Evolutionary conservation across 2,329 filamentous ascomycete species (phyloP).

Genomic region (Epichloe amarillans): DNA sequence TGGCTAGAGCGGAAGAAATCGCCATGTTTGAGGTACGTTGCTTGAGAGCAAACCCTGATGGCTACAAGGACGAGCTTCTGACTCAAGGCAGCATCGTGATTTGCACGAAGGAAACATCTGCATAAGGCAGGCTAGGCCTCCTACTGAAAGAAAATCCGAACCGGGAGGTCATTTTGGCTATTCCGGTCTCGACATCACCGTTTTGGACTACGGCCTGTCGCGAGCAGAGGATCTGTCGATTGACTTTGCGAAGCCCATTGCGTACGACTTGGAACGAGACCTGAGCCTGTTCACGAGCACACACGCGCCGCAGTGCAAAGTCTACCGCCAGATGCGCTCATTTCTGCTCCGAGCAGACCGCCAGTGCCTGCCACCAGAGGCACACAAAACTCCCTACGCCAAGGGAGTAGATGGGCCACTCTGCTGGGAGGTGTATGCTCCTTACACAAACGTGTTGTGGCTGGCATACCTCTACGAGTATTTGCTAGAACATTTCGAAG

Average conservation of each 20-base stretch:
- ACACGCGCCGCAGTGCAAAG: conserved; percentile 44
- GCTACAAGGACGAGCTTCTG: conserved; percentile 1
- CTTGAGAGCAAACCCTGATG: neutral
- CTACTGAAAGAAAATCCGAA: conserved; percentile 18
- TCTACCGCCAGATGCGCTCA: conserved; percentile 50
- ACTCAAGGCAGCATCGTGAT: conserved; percentile 40
- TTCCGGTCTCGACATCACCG: conserved; percentile 49
- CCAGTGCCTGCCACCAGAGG: conserved; percentile 32
- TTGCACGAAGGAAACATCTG: conserved; percentile 54
- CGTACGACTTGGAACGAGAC: conserved; percentile 47
- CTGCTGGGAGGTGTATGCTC: conserved; percentile 40
- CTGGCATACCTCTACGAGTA: conserved; percentile 48
- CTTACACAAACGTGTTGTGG: conserved; percentile 55
- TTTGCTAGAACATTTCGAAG: conserved; percentile 32
- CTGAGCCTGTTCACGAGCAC: conserved; percentile 46
- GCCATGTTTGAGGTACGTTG: conserved; percentile 44
- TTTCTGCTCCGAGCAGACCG: conserved; percentile 40
- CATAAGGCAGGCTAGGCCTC: conserved; percentile 30
- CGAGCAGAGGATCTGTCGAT: conserved; percentile 34
- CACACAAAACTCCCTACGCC: conserved; percentile 34
- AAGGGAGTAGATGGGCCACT: conserved; percentile 32
- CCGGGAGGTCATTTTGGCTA: conserved; percentile 35
- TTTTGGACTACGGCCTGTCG: conserved; percentile 53
- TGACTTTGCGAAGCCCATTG: conserved; percentile 28
- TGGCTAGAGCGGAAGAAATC: conserved; percentile 44